These are phyloP conservation scores for Fabrea salina DNA, from an alignment of 169 alveolate species.

Conservation along the genomic window DNA sequence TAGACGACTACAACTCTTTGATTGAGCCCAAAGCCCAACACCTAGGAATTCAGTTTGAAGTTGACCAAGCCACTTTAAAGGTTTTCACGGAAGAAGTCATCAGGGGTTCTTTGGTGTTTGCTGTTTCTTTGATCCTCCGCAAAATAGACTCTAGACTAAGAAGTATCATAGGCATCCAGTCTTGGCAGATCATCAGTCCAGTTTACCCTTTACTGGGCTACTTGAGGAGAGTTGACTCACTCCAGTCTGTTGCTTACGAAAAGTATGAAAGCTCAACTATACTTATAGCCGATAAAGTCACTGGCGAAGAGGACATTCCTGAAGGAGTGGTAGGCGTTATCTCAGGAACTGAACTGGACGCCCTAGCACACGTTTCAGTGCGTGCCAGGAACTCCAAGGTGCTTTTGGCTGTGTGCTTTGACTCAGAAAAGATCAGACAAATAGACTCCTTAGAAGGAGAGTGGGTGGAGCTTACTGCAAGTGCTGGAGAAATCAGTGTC, in stretches of 20 bases:
- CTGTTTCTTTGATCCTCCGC: conserved; percentile 46
- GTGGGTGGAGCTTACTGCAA: not conserved
- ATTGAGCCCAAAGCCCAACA: conserved; percentile 50
- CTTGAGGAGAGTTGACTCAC: conserved; percentile 49
- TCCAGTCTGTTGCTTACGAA: conserved; percentile 64
- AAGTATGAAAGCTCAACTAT: conserved; percentile 73
- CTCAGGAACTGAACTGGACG: conserved; percentile 85
- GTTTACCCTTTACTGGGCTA: conserved; percentile 71
- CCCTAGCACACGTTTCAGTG: conserved; percentile 88
- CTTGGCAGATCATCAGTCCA: conserved; percentile 81
- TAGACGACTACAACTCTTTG: conserved; percentile 39
- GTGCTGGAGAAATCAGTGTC: not conserved
- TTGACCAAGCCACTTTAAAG: conserved; percentile 41
- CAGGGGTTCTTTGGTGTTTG: conserved; percentile 70
- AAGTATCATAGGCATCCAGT: conserved; percentile 66
- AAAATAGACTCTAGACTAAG: conserved; percentile 79
- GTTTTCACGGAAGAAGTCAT: conserved; percentile 62
- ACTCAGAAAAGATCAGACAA: conserved; percentile 20
- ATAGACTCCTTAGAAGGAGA: not conserved
- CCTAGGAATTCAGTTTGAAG: conserved; percentile 58
- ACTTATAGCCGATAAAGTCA: conserved; percentile 74
- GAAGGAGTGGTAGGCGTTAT: conserved; percentile 82
- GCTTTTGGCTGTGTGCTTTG: conserved; percentile 81
- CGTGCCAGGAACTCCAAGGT: conserved; percentile 89
- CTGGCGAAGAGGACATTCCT: conserved; percentile 93